Evolutionary conservation across 2,329 filamentous ascomycete species (phyloP).

Genomic region (Fusarium xyrophilum): DNA sequence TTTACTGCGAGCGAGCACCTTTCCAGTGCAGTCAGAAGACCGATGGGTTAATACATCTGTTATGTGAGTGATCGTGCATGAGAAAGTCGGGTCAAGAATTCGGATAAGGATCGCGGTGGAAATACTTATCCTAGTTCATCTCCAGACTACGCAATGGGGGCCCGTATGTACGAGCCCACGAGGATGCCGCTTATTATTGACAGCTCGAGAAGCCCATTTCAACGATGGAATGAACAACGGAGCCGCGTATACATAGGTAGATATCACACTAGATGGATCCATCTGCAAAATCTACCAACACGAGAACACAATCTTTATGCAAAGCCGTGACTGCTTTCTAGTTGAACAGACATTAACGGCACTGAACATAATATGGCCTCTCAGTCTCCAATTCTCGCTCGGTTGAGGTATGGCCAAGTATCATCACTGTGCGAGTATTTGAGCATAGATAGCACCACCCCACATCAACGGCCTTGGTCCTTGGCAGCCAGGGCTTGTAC

Average conservation of each 20-base stretch:
- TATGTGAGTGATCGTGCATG: background rate
- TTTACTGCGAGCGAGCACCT: background rate
- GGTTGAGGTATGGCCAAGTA: constrained; percentile 20
- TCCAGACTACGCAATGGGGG: constrained; percentile 7
- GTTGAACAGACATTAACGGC: background rate
- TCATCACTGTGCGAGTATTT: constrained; percentile 32
- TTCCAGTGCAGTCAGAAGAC: background rate
- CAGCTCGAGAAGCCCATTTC: constrained; percentile 24
- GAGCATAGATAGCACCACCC: constrained; percentile 10
- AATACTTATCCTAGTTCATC: constrained; percentile 19
- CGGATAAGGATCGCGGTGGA: constrained; percentile 2
- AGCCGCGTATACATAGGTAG: background rate
- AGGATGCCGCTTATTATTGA: constrained; percentile 20
- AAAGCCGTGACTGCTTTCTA: background rate
- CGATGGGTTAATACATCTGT: background rate
- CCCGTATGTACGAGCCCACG: constrained; percentile 6
- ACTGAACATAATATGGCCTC: background rate
- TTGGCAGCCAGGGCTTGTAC: constrained; percentile 15
- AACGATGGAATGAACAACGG: constrained; percentile 9
- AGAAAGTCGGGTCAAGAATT: constrained; percentile 2
- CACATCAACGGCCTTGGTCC: constrained; percentile 36
- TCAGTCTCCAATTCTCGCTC: constrained; percentile 7
- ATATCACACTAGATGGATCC: constrained; percentile 1
- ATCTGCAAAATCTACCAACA: constrained; percentile 2
- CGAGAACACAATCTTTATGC: constrained; percentile 1